Percentiles rank a stretch among this genome's conserved stretches.
phyloP scores from a whole-genome alignment of 2,329 filamentous ascomycete species.

The Exophiala alcalophila region DNA sequence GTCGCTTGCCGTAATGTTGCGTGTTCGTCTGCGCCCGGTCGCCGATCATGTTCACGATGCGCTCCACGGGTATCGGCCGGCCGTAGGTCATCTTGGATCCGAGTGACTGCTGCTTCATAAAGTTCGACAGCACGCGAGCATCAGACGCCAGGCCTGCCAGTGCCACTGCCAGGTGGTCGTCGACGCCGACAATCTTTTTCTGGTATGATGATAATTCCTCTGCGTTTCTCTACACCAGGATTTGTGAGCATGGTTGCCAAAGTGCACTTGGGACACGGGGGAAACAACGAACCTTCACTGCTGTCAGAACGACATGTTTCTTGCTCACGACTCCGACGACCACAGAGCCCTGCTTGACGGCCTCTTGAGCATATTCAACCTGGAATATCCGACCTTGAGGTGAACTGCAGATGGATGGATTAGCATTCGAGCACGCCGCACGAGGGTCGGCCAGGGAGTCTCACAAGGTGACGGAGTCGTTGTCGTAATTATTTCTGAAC shows the following conservation, averaged over 20 bases:
- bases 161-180: constrained; percentile 91
- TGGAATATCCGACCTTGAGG: constrained; percentile 99
- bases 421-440: constrained; percentile 8
- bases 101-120: constrained; percentile 99
- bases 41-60: constrained; percentile 86
- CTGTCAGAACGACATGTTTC: constrained; percentile 92
- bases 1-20: constrained; percentile 92
- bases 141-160: constrained; percentile 97
- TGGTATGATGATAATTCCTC: constrained; percentile 99
- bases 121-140: constrained; percentile 98
- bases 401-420: constrained; percentile 62
- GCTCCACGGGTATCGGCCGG: constrained; percentile 84
- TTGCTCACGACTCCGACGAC: constrained; percentile 97
- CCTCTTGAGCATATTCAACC: constrained; percentile 97
- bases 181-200: constrained; percentile 97
- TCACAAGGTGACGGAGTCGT: constrained; percentile 99
- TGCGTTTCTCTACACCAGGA: constrained; percentile 73
- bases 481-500: constrained; percentile 99
- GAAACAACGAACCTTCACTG: constrained; percentile 84
- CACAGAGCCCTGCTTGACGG: constrained; percentile 97
- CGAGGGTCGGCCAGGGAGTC: constrained; percentile 33
- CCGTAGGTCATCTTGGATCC: constrained; percentile 94
- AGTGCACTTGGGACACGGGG: no score
- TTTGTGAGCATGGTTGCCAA: constrained; percentile 18
- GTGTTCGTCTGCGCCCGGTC: constrained; percentile 98